Evolutionary conservation across 2,329 filamentous ascomycete species (phyloP), one percentile per base, ranked within the genome.

Genomic region (Verticillium klebahnii): DNA sequence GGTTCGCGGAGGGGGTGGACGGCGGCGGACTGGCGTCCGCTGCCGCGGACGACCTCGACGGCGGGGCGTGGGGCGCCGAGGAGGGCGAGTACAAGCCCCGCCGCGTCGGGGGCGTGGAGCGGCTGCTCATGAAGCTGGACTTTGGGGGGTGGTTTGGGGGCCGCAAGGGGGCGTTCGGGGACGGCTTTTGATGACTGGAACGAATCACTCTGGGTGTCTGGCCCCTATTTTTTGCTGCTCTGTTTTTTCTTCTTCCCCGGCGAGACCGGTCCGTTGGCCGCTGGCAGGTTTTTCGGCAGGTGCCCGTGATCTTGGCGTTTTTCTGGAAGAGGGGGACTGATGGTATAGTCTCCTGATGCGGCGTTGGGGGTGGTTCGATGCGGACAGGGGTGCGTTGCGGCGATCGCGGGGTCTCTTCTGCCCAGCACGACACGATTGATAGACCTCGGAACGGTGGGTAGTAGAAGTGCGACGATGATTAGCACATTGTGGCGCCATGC

Each of bases 111-210:
- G 91, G 92, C 1, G 86, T 97, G 56, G 92, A 97, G 77, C 82
- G 91, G 62, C 75, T 97, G 71, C 75, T 97, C 71, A 96, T 97
- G 92, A 97, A 97, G 79, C 78, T 97, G 68, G 93, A 97, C 70
- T 86, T 87, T 73, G 85, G 84, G 23, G 82, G 76, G 60, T 87
- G 84, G 84, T 82, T 85, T 65, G 78, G 73, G 5, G 70, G 73
- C 37, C 63, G 67, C 59, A 69, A 69, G 56, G 68, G 45, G 6
- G n/a, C 5, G 8, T 50, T 50, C 19, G 45, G 45, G 17, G 45
- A 50, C 12, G 45, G n/a, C n/a, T 25, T 50, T 19, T 50, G 23
- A n/a, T n/a, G n/a, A n/a, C 39, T n/a, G 5, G 39, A 29, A 29
- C 5, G 29, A 6, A 29, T 29, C 7, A 14, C 5, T 11, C 34